Base-by-base conservation (phyloP, 768 basidiomycete species). In the Chiua virens region DNA sequence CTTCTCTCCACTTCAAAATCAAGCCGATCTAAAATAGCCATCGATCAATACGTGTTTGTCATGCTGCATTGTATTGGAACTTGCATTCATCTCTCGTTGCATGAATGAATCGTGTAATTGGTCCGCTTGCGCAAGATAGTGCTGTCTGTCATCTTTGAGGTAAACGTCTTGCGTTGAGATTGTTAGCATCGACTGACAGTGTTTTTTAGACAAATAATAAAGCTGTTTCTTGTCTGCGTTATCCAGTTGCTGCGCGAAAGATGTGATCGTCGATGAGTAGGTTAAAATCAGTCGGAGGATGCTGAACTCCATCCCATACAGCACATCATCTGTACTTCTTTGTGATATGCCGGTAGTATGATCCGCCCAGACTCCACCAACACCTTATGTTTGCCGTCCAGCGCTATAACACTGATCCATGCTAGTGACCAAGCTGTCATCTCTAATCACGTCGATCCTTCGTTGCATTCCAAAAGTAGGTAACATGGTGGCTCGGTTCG, bases 1-100 rank as follows among this genome's bases (percentile, higher is more conserved):
- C 98, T 68, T 92, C 93, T 3, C 82, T 99, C 34, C 96, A 99
- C 78, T 98, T 99, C 87, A 98, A 98, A 77, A 98, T 99, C 80
- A 98, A 99, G 79, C 97, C 97, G 15, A 98, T 93, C 61, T 93
- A 83, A 73, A 45, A 14, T 34, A 45, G 32, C 38, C 25, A 14
- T 21, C 36, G 17, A n/a, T n/a, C 13, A 30, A 39, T 30, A 22
- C 22, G 15, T 49, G 17, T 15, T 36, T n/a, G n/a, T n/a, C n/a
- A n/a, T n/a, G n/a, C 28, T 25, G 30, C 49, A 39, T 49, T 44
- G n/a, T 15, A 34, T 25, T 45, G 40, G 36, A 35, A 41, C 28
- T 47, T 28, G 14, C 11, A 17, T 28, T 34, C 22, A 32, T 38
- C 35, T 40, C 30, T 40, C 28, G 47, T 55, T 27, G 32, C 47